A percentile compares a stretch with the other conserved stretches of the same genome.
phyloP scores from a whole-genome alignment of 306 rosid species.

The Medicago arabica region DNA sequence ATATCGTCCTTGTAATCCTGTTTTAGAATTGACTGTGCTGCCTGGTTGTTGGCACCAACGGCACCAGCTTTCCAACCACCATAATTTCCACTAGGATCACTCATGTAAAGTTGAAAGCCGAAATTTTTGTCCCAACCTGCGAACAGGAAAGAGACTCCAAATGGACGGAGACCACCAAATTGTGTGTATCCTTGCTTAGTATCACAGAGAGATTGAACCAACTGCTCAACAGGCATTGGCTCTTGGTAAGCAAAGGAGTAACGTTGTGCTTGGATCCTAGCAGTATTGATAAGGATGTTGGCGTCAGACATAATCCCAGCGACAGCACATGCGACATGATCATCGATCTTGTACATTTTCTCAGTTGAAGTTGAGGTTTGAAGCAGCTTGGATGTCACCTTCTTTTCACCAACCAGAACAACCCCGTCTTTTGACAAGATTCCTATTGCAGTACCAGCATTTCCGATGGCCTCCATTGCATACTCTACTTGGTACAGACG shows the following conservation, averaged over 20 bases:
- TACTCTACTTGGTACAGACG: slow-evolving; percentile 62
- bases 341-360: slow-evolving; percentile 64
- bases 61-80: slow-evolving; percentile 69
- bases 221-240: slow-evolving; percentile 63
- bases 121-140: slow-evolving; percentile 64
- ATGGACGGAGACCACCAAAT: slow-evolving; percentile 59
- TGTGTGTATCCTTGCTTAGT: slow-evolving; percentile 64
- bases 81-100: slow-evolving; percentile 61
- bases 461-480: slow-evolving; percentile 65
- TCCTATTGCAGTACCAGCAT: slow-evolving; percentile 63
- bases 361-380: slow-evolving; percentile 62
- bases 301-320: slow-evolving; percentile 65
- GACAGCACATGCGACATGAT: slow-evolving; percentile 61
- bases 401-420: slow-evolving; percentile 60
- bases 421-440: slow-evolving; percentile 61
- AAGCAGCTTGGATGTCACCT: slow-evolving; percentile 60
- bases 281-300: slow-evolving; percentile 59
- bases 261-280: slow-evolving; percentile 62
- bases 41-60: slow-evolving; percentile 61
- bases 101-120: slow-evolving; percentile 62
- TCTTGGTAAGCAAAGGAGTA: slow-evolving; percentile 56
- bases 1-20: slow-evolving; percentile 63
- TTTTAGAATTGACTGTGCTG: slow-evolving; percentile 60
- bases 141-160: slow-evolving; percentile 59
- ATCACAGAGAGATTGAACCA: slow-evolving; percentile 62